Percentiles rank a stretch among this genome's conserved stretches.
phyloP scores from a whole-genome alignment of 2,329 filamentous ascomycete genomes.

The Cryphonectria carpinicola region DNA sequence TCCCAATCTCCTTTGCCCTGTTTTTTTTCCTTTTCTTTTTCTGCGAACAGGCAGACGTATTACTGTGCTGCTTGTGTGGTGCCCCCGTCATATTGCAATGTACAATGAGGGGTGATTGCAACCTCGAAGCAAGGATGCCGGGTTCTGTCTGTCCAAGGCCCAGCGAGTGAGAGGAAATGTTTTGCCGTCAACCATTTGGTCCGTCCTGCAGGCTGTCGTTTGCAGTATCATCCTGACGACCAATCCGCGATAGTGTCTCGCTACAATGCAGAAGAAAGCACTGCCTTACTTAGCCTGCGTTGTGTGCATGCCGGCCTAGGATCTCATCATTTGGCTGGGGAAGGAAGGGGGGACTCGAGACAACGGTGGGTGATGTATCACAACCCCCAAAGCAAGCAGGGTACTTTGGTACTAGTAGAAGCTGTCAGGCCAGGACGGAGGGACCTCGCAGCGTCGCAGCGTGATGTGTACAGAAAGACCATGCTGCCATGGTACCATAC shows the following conservation, averaged over 20 bases:
- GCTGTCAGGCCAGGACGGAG: background rate
- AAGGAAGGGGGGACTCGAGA: background rate
- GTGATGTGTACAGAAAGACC: background rate
- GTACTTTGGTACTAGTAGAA: background rate
- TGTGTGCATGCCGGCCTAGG: background rate
- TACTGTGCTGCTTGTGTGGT: background rate
- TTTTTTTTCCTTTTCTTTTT: background rate
- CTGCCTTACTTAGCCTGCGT: background rate
- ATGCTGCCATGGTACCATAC: background rate
- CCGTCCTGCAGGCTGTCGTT: background rate
- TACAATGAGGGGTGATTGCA: background rate
- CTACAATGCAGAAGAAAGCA: background rate
- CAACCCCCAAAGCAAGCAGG: constrained; percentile 1
- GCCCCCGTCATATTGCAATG: background rate
- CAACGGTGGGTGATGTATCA: constrained; percentile 16
- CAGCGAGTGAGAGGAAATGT: background rate
- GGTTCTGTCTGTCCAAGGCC: background rate
- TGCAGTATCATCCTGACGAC: background rate
- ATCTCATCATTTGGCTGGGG: background rate
- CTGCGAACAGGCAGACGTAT: background rate
- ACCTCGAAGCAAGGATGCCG: background rate
- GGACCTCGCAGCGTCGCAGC: background rate
- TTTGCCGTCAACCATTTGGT: background rate
- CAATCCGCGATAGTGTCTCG: constrained; percentile 1
- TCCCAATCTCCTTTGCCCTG: background rate